phyloP scores from a whole-genome alignment of 768 basidiomycete genomes.

The Exidia glandulosa region DNA sequence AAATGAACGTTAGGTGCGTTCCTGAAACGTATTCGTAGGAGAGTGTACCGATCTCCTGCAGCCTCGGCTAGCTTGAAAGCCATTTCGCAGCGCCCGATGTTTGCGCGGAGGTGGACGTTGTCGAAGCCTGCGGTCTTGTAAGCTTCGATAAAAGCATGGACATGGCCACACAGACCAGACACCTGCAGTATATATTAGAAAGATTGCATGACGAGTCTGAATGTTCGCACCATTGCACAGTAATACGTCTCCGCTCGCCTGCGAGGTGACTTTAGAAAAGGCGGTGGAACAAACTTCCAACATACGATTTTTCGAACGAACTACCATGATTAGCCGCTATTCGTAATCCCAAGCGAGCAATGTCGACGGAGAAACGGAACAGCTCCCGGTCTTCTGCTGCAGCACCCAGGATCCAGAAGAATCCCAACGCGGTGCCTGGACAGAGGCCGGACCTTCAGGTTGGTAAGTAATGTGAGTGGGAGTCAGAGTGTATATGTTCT shows the following conservation, averaged over 20 bases:
- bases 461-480: neutral
- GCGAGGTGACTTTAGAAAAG: neutral
- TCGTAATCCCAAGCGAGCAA: constrained; percentile 53
- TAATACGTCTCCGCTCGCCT: neutral
- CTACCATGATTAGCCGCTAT: constrained; percentile 54
- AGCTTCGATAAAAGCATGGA: neutral
- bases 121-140: constrained; percentile 57
- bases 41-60: constrained; percentile 49
- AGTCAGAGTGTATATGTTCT: constrained; percentile 1
- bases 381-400: constrained; percentile 13
- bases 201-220: constrained; percentile 5
- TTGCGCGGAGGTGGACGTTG: constrained; percentile 52
- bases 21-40: neutral
- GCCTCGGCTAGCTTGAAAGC: constrained; percentile 55
- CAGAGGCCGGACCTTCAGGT: constrained; percentile 49
- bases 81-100: constrained; percentile 47
- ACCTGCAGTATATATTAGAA: constrained; percentile 46
- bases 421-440: constrained; percentile 56
- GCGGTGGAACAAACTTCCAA: neutral
- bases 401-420: constrained; percentile 52
- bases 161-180: neutral
- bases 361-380: constrained; percentile 56
- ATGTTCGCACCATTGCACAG: neutral
- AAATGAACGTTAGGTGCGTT: neutral
- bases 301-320: neutral